A percentile compares a stretch with the other conserved stretches of the same genome.
Conservation (phyloP, 139 green algal species). For the Asterochloris erici region DNA sequence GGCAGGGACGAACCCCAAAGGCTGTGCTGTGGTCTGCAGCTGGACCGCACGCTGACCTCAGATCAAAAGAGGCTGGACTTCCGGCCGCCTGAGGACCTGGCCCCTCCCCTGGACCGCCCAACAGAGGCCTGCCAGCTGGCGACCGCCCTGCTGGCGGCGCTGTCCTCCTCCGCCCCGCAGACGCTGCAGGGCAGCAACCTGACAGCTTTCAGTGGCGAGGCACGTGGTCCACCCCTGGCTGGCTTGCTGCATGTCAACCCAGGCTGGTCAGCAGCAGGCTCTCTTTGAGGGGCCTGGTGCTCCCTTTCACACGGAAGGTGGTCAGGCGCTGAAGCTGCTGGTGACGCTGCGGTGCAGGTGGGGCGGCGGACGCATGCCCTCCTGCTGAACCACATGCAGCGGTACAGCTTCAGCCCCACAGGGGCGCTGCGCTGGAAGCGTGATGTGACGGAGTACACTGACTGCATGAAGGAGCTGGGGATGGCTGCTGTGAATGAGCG, state of each 20-base stretch:
- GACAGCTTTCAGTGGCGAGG: conserved; percentile 47
- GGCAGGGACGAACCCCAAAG: no score
- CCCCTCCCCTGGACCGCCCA: conserved; percentile 45
- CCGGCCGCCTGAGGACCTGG: conserved; percentile 33
- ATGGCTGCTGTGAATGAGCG: not conserved
- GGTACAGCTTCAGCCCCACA: conserved; percentile 51
- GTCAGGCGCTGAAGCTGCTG: not conserved
- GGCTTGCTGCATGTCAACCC: no score
- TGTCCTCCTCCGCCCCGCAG: conserved; percentile 21
- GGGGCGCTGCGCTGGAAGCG: conserved; percentile 69
- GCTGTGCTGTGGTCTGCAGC: conserved; percentile 16
- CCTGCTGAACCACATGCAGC: conserved; percentile 53
- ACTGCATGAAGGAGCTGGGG: conserved; percentile 15
- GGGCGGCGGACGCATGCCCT: conserved; percentile 11
- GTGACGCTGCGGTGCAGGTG: conserved; percentile 12
- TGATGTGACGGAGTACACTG: conserved; percentile 62
- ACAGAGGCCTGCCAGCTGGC: conserved; percentile 51
- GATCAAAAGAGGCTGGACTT: conserved; percentile 63
- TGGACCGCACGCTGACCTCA: conserved; percentile 42
- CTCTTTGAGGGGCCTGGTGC: no score
- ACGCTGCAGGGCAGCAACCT: conserved; percentile 54
- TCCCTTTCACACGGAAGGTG: no score
- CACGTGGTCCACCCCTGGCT: not conserved
- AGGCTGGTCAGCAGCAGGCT: no score
- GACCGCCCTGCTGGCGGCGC: conserved; percentile 37